Conservation (phyloP, 805 yeast species). For the Wickerhamiella vanderwaltii region DNA sequence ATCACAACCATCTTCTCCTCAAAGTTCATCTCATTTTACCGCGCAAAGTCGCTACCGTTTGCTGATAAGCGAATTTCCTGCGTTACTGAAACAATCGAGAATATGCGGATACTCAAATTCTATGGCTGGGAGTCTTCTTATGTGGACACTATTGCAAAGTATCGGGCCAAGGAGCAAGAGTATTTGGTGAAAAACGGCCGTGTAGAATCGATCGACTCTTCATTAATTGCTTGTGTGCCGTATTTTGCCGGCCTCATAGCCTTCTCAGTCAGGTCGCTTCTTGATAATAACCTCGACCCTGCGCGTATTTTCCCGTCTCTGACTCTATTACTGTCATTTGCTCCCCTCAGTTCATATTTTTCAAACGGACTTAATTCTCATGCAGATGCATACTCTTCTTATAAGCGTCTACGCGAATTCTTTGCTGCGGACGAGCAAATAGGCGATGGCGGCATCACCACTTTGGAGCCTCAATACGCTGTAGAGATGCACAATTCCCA, state of each 20-base stretch:
- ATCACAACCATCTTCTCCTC: constrained; percentile 36
- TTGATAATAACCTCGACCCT: constrained; percentile 36
- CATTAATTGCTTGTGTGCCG: constrained; percentile 57
- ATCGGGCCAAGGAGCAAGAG: constrained; percentile 33
- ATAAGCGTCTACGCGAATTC: constrained; percentile 19
- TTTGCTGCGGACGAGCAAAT: constrained; percentile 31
- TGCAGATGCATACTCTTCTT: constrained; percentile 30
- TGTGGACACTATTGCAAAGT: constrained; percentile 38
- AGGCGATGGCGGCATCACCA: constrained; percentile 25
- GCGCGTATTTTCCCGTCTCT: constrained; percentile 61
- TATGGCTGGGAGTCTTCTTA: constrained; percentile 90
- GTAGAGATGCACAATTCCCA: constrained; percentile 40
- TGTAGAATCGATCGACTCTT: constrained; percentile 48
- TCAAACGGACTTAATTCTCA: constrained; percentile 36
- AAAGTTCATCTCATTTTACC: constrained; percentile 39
- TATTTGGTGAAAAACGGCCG: constrained; percentile 52
- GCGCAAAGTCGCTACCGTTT: constrained; percentile 44
- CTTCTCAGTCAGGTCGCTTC: constrained; percentile 36
- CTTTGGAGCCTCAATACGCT: constrained; percentile 30
- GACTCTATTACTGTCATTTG: constrained; percentile 52
- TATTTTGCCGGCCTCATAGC: constrained; percentile 57
- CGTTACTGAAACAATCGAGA: constrained; percentile 66
- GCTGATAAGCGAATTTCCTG: constrained; percentile 70
- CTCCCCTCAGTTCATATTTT: constrained; percentile 54
- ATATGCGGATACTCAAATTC: constrained; percentile 71